Base-by-base conservation (phyloP, 495 filamentous ascomycete genomes). In the Amphirosellinia nigrospora region DNA sequence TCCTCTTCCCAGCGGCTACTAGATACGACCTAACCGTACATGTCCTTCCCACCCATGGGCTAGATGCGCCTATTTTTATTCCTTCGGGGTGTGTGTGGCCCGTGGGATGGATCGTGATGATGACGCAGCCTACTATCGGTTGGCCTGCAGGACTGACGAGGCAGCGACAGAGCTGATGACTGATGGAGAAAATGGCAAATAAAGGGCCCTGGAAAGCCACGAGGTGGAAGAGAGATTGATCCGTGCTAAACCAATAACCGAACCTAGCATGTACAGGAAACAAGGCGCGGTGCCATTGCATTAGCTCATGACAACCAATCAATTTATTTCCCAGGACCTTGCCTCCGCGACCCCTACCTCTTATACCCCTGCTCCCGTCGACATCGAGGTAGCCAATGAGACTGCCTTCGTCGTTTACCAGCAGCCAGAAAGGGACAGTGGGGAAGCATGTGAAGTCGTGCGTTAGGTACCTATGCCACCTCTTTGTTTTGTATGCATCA, bases 131-230 rank as follows among this genome's bases (percentile, higher is more conserved):
- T 34, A 23, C 41, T 64, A 39, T 53, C 63, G 46, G 34, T 39
- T 53, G 30, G 32, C 19, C 61, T 64, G 61, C 61, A 64, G n/a
- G 61, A 50, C 61, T 28, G 61, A 34, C 60, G 41, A 36, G 56
- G 56, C 56, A 39, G 34, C 56, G 30, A 59, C 28, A 32, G 34
- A 59, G 13, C 3, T 39, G 21, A 59, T 62, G 45, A n/a, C 46
- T 23, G 62, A 65, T 52, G 62, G 62, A 39, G 48, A 23, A 50
- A 23, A 28, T 46, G 64, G 23, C 48, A 39, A 16, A 43, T 3
- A 55, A 28, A 11, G 50, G 6, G 23, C 63, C 63, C 63, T 65
- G 39, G 53, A 60, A 67, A 68, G 66, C 66, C 66, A 68, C 66
- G 66, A 68, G 66, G 55, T 48, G 66, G 61, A 50, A 56, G 48